phyloP scores from a whole-genome alignment of 768 basidiomycete genomes.

The Leccinum aurantiacum region DNA sequence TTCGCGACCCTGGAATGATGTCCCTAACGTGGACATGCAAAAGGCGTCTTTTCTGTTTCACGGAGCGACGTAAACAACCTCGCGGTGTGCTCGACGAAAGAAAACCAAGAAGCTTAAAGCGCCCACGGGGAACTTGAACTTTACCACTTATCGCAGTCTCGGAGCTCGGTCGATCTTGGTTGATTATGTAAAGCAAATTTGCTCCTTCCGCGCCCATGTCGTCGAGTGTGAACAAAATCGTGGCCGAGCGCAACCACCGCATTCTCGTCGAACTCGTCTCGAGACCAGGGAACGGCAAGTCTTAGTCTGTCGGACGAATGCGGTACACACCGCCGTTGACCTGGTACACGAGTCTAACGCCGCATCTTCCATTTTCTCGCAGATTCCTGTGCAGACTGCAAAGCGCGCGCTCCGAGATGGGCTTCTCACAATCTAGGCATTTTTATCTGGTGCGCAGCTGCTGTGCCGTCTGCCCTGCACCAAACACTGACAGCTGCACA shows the following conservation, averaged over 20 bases:
- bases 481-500: constrained; percentile 31
- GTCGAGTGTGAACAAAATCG: constrained; percentile 51
- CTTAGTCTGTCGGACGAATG: constrained; percentile 17
- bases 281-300: constrained; percentile 76
- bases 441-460: constrained; percentile 69
- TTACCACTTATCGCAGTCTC: not conserved
- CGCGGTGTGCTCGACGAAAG: constrained; percentile 4
- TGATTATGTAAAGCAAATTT: constrained; percentile 18
- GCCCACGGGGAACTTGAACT: not conserved
- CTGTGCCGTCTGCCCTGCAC: not conserved
- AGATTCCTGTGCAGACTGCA: constrained; percentile 94
- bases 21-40: constrained; percentile 15
- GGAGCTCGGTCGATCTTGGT: constrained; percentile 11
- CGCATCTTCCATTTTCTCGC: constrained; percentile 13
- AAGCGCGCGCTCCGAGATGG: constrained; percentile 85
- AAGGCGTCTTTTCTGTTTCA: not conserved
- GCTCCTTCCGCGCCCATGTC: constrained; percentile 25
- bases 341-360: not conserved
- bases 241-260: constrained; percentile 64
- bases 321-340: not conserved
- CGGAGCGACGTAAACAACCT: constrained; percentile 17
- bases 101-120: constrained; percentile 1
- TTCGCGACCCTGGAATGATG: constrained; percentile 13
- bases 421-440: constrained; percentile 86
- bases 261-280: constrained; percentile 64